phyloP scores from a whole-genome alignment of 192 early-diverging fungal genomes.

The Podila clonocystis region DNA sequence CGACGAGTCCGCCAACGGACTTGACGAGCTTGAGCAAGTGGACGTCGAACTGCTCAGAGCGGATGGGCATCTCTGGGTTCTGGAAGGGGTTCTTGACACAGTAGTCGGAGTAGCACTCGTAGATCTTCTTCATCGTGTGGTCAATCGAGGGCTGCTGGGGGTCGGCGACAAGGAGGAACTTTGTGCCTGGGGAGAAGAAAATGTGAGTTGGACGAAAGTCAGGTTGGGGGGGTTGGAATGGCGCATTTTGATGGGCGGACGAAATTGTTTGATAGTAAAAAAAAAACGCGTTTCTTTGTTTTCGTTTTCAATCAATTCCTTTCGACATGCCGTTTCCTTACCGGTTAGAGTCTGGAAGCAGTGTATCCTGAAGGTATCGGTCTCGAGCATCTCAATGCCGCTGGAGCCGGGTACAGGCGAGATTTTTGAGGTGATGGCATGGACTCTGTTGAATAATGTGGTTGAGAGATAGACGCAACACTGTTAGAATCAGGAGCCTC shows the following conservation, averaged over 20 bases:
- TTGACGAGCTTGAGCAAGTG: constrained; percentile 77
- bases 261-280: background rate
- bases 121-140: constrained; percentile 70
- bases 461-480: background rate
- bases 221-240: too few species aligned
- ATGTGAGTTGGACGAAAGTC: too few species aligned
- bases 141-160: constrained; percentile 79
- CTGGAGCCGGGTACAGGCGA: constrained; percentile 82
- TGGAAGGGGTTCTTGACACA: constrained; percentile 99
- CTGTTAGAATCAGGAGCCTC: too few species aligned
- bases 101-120: constrained; percentile 94
- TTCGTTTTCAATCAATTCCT: background rate
- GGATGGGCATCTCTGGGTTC: constrained; percentile 98
- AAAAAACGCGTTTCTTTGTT: background rate
- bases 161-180: constrained; percentile 93
- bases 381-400: constrained; percentile 93
- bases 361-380: constrained; percentile 89
- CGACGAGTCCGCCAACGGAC: constrained; percentile 41
- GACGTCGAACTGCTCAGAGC: constrained; percentile 93
- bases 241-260: too few species aligned
- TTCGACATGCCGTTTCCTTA: constrained; percentile 17
- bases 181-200: constrained; percentile 73
- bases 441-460: constrained; percentile 73
- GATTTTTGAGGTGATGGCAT: constrained; percentile 94
- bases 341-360: constrained; percentile 96